Evolutionary conservation across 306 rosid genomes (phyloP), one percentile per base, ranked within the genome.

Genomic region (Arachis stenosperma): DNA sequence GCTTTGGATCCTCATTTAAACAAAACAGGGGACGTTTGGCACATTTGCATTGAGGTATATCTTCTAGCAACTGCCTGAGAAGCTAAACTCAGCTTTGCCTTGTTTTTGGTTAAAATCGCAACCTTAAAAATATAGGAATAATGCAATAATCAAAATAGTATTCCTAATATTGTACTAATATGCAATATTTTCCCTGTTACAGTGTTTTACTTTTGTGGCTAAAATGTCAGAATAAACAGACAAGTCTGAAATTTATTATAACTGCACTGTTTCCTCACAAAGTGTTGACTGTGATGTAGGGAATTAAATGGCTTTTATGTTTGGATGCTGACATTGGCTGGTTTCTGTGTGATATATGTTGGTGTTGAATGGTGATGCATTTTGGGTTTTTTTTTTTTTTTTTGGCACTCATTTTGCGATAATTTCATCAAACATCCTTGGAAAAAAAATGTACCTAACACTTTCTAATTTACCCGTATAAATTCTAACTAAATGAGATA

Each of bases 1-100:
- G 79, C 84, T 65, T 84, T 94, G 87, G 93, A 94, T 86, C 95
- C 87, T 77, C 72, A 68, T 60, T 71, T 72, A 79, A 91, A 94
- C 79, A 94, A 86, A 86, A 94, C 99, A 7, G 97, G 95, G 78
- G 96, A 94, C 79, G 79, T 91, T 73, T 94, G 99, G 99, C 99
- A 94, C 86, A 84, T 94, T 56, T 79, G 90, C 72, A 56, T 94
- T 53, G 84, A 91, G 97, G 97, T 94, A 87, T 17, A n/a, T 3
- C 69, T 70, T 75, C 71, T 62, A 48, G 63, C 54, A 65, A 61
- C 64, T 79, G 81, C 84, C 58, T 36, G 7, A 30, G 66, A 50
- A 12, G 55, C 15, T 3, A 50, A 67, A 43, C 46, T n/a, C 43
- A 5, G 14, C 46, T 48, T 42, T 54, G 61, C 78, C 42, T 27